Evolutionary conservation across 1,284 basidiomycete species (phyloP).

Genomic region (Takashimella tepidaria): DNA sequence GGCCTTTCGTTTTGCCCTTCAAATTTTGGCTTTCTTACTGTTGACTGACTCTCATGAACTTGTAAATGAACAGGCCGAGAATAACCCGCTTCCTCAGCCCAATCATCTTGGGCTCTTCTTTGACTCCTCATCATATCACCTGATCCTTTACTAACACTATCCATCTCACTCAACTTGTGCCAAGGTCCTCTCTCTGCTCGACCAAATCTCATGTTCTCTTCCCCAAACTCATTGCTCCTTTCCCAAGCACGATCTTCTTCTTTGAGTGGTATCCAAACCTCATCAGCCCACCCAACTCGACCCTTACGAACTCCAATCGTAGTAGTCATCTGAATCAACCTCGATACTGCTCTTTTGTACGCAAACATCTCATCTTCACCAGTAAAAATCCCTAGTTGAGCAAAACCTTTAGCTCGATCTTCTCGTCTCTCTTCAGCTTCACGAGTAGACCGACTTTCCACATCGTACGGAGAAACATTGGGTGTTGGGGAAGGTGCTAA

Average conservation of each 20-base stretch:
- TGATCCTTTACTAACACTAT: too few relatives aligned
- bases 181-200: background rate
- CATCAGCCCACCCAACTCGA: conserved; percentile 49
- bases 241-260: conserved; percentile 48
- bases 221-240: background rate
- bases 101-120: conserved; percentile 24
- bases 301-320: too few relatives aligned
- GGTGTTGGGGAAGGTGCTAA: conserved; percentile 57
- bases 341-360: conserved; percentile 61
- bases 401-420: conserved; percentile 50
- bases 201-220: background rate
- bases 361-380: conserved; percentile 65
- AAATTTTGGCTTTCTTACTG: too few relatives aligned
- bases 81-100: conserved; percentile 29
- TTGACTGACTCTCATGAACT: too few relatives aligned
- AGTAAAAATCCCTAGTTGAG: conserved; percentile 59
- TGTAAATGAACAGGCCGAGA: conserved; percentile 21
- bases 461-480: conserved; percentile 58
- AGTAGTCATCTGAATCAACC: conserved; percentile 62
- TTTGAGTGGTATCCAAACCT: conserved; percentile 44
- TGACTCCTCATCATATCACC: too few relatives aligned
- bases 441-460: conserved; percentile 17
- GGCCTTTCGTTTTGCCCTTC: conserved; percentile 14
- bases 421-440: conserved; percentile 21
- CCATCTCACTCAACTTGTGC: background rate